Evolutionary conservation across 768 basidiomycete genomes (phyloP).

Genomic region (Rhizopogon roseolus): DNA sequence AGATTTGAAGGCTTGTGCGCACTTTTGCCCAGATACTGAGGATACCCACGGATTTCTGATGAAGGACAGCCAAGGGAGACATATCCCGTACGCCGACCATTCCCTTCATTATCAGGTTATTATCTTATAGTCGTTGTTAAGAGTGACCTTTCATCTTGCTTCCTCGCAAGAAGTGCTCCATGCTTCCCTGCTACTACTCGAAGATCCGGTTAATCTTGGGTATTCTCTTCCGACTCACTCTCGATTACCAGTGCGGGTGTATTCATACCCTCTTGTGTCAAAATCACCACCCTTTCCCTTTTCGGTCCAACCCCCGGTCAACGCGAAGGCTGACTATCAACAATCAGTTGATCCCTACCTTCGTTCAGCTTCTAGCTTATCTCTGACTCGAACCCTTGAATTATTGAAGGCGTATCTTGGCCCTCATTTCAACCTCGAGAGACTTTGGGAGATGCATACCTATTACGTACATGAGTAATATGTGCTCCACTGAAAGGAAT

Average conservation of each 20-base stretch:
- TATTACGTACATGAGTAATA: conserved; percentile 30
- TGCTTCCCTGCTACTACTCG: conserved; percentile 21
- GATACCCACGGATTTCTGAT: conserved; percentile 21
- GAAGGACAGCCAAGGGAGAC: conserved; percentile 14
- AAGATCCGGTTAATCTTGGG: conserved; percentile 17
- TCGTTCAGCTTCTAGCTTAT: conserved; percentile 33
- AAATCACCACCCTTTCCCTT: conserved; percentile 34
- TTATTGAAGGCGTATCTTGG: conserved; percentile 32
- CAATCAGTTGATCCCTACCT: conserved; percentile 25
- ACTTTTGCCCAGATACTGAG: conserved; percentile 28
- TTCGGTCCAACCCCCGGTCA: conserved; percentile 25
- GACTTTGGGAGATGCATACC: conserved; percentile 42
- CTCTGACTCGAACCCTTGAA: conserved; percentile 34
- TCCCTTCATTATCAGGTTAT: not conserved
- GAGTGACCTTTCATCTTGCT: conserved; percentile 31
- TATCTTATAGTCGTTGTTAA: conserved; percentile 8
- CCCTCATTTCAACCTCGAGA: conserved; percentile 41
- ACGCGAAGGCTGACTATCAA: conserved; percentile 11
- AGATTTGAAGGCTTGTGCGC: conserved; percentile 26
- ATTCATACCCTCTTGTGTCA: conserved; percentile 33
- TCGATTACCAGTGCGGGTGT: conserved; percentile 24
- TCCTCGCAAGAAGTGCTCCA: conserved; percentile 32
- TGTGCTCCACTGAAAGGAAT: not conserved
- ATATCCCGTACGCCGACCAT: conserved; percentile 22
- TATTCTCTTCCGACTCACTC: conserved; percentile 19